Evolutionary conservation across 345 rosid species (phyloP).

Genomic region (Acer yangbiense): DNA sequence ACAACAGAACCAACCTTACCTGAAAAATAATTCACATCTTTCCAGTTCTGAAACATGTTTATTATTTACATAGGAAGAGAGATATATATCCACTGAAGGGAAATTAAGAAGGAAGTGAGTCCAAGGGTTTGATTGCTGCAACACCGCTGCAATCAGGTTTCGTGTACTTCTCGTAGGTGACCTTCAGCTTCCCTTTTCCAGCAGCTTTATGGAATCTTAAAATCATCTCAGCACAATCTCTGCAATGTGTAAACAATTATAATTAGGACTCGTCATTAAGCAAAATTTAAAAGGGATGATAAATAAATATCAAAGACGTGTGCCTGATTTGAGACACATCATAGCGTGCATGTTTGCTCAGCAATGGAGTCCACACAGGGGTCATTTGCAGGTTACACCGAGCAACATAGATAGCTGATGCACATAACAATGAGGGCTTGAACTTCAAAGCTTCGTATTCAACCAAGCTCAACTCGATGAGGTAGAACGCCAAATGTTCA

Average conservation of each 20-base stretch:
- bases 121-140: conserved; percentile 67
- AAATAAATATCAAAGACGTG: background rate
- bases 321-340: conserved; percentile 70
- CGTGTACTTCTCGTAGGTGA: conserved; percentile 75
- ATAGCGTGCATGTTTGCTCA: conserved; percentile 62
- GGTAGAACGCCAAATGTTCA: conserved; percentile 85
- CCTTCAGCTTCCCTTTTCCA: conserved; percentile 53
- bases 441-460: conserved; percentile 75
- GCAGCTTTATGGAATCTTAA: conserved; percentile 74
- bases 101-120: conserved; percentile 38
- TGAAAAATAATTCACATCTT: background rate
- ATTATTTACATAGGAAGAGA: background rate
- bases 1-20: background rate
- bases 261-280: background rate
- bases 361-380: conserved; percentile 82
- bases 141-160: conserved; percentile 47
- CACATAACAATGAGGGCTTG: conserved; percentile 87
- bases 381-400: conserved; percentile 61
- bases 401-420: conserved; percentile 84
- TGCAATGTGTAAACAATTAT: conserved; percentile 28
- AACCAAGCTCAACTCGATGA: conserved; percentile 78
- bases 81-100: background rate
- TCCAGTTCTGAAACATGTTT: background rate
- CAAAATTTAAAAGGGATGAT: background rate
- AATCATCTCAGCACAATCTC: conserved; percentile 87